Percentiles rank a stretch among this genome's conserved stretches.
These are phyloP conservation scores for Lentinula edodes DNA, from an alignment of 768 basidiomycete genomes.

Conservation along the genomic window DNA sequence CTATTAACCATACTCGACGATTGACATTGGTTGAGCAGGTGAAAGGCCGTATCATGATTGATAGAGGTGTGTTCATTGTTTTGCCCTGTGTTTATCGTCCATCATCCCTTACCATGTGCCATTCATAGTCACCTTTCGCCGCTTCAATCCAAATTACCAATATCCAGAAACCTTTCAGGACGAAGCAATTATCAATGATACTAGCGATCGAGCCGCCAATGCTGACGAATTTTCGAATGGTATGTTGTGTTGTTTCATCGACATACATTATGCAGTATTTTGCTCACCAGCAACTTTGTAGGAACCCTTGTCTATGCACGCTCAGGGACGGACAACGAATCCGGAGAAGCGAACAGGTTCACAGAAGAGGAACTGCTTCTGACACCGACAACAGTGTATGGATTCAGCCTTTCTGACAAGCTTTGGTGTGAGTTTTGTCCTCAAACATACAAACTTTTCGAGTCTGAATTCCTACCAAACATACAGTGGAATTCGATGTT, in stretches of 20 bases:
- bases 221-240: not conserved
- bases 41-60: slow-evolving; percentile 56
- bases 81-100: not conserved
- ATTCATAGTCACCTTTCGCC: slow-evolving; percentile 39
- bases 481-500: slow-evolving; percentile 55
- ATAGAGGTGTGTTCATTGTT: slow-evolving; percentile 33
- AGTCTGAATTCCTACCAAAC: not conserved
- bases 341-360: slow-evolving; percentile 26
- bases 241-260: not conserved
- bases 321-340: not conserved
- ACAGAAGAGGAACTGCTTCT: slow-evolving; percentile 51
- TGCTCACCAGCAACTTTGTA: not conserved
- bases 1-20: not conserved
- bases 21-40: slow-evolving; percentile 27
- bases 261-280: not conserved
- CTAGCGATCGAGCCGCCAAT: slow-evolving; percentile 3
- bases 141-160: slow-evolving; percentile 45
- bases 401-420: slow-evolving; percentile 58
- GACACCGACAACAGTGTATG: slow-evolving; percentile 51
- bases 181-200: not conserved
- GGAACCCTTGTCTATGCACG: slow-evolving; percentile 1
- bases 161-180: slow-evolving; percentile 24
- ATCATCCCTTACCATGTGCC: not conserved
- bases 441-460: not conserved
- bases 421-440: slow-evolving; percentile 42